A percentile compares a stretch with the other conserved stretches of the same genome.
These are phyloP conservation scores for Chalaropsis thielavioides DNA, from an alignment of 2,329 filamentous ascomycete genomes.

Conservation along the genomic window DNA sequence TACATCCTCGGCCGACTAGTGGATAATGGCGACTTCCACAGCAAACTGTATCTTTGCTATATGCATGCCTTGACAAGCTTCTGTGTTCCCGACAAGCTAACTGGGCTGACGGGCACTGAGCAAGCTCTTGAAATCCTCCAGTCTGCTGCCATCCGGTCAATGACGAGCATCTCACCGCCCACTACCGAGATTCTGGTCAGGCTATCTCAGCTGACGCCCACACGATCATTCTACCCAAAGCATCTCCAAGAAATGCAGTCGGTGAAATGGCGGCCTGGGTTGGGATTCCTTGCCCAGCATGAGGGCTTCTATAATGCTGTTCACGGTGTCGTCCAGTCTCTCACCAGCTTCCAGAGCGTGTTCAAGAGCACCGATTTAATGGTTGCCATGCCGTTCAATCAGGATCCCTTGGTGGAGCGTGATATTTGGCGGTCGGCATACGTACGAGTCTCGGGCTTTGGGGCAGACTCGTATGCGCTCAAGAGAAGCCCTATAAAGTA, in stretches of 20 bases:
- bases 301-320: conserved; percentile 28
- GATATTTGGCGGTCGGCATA: background rate
- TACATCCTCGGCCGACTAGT: conserved; percentile 33
- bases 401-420: background rate
- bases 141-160: conserved; percentile 36
- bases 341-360: background rate
- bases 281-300: conserved; percentile 34
- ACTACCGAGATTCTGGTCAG: conserved; percentile 26
- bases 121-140: conserved; percentile 34
- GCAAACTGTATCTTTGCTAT: conserved; percentile 36
- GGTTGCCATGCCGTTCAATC: background rate
- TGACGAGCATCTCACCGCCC: conserved; percentile 26
- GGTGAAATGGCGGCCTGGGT: conserved; percentile 28
- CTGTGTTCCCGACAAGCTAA: conserved; percentile 36
- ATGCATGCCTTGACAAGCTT: conserved; percentile 40
- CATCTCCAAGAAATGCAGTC: conserved; percentile 32
- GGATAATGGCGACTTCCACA: conserved; percentile 36
- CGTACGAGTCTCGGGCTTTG: background rate
- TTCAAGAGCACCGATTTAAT: background rate
- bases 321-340: background rate
- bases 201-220: conserved; percentile 31
- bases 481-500: background rate
- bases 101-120: conserved; percentile 38
- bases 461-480: background rate
- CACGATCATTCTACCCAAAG: conserved; percentile 31